Evolutionary conservation across 75 land plant species (phyloP).

Genomic region (Isoetes taiwanensis): DNA sequence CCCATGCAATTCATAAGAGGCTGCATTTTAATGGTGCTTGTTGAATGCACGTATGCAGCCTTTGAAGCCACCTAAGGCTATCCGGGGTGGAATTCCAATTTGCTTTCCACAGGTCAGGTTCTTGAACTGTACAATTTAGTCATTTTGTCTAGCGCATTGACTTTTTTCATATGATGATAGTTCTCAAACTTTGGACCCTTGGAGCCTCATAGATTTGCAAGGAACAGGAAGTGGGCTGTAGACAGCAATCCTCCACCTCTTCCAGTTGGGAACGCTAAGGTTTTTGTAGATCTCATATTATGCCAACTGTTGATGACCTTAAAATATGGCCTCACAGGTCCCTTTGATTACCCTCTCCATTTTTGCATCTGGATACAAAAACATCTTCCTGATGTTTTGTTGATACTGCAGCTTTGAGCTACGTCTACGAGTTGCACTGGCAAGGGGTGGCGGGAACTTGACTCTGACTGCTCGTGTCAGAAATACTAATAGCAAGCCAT

Average conservation of each 20-base stretch:
- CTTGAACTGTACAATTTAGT: too few species aligned
- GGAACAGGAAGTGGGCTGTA: conserved; percentile 66
- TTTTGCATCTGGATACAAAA: too few species aligned
- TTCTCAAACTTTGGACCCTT: conserved; percentile 51
- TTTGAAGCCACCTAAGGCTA: conserved; percentile 61
- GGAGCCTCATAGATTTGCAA: conserved; percentile 82
- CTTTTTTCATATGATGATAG: conserved; percentile 23
- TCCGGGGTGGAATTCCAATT: conserved; percentile 54
- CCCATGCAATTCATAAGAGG: too few species aligned
- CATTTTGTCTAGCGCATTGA: neutral
- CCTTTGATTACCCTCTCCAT: too few species aligned
- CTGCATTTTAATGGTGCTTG: too few species aligned
- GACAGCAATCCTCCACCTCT: conserved; percentile 63
- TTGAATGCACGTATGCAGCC: too few species aligned
- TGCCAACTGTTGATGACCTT: conserved; percentile 43
- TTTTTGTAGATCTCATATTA: conserved; percentile 47
- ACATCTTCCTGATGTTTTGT: too few species aligned
- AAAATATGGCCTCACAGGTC: conserved; percentile 47
- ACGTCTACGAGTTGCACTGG: conserved; percentile 22
- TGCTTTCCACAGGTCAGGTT: conserved; percentile 56
- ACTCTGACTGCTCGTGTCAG: conserved; percentile 24
- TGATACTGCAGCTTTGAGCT: conserved; percentile 38
- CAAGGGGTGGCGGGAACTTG: conserved; percentile 24
- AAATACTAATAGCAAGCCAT: conserved; percentile 29
- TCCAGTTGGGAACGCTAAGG: conserved; percentile 30